Evolutionary conservation across 306 rosid species (phyloP).

Genomic region (Begonia peltatifolia): DNA sequence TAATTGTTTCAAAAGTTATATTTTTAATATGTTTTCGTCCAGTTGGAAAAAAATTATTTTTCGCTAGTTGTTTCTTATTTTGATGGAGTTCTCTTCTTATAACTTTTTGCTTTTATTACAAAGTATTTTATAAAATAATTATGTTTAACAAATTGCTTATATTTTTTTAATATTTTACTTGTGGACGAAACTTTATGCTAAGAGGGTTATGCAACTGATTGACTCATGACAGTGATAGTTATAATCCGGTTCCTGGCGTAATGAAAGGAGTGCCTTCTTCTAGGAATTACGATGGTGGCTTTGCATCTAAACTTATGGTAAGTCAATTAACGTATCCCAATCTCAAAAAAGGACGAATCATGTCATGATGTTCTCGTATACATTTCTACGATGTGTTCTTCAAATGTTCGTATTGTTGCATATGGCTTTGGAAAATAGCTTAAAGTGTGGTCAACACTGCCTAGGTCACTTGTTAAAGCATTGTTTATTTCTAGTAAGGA

Average conservation of each 20-base stretch:
- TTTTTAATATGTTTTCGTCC: no score
- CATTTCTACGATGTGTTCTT: not conserved
- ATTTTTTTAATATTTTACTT: not conserved
- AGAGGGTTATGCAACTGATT: not conserved
- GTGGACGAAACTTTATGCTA: not conserved
- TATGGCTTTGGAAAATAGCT: no score
- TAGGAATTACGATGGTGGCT: conserved; percentile 78
- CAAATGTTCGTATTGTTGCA: not conserved
- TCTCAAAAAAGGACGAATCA: not conserved
- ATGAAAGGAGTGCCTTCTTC: conserved; percentile 91
- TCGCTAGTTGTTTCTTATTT: no score
- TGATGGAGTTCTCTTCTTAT: no score
- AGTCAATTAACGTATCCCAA: conserved; percentile 12
- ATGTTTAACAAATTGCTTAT: no score
- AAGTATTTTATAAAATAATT: no score
- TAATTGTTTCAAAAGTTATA: no score
- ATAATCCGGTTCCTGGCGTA: conserved; percentile 94
- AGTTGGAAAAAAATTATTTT: no score
- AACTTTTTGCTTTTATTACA: no score
- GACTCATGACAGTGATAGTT: conserved; percentile 52
- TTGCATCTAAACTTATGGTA: conserved; percentile 89
- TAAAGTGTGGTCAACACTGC: no score
- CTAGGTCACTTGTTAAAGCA: no score
- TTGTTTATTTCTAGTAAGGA: no score
- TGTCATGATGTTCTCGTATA: not conserved